Conservation (phyloP, 2,329 filamentous ascomycete species). For the Aspergillus sp. region DNA sequence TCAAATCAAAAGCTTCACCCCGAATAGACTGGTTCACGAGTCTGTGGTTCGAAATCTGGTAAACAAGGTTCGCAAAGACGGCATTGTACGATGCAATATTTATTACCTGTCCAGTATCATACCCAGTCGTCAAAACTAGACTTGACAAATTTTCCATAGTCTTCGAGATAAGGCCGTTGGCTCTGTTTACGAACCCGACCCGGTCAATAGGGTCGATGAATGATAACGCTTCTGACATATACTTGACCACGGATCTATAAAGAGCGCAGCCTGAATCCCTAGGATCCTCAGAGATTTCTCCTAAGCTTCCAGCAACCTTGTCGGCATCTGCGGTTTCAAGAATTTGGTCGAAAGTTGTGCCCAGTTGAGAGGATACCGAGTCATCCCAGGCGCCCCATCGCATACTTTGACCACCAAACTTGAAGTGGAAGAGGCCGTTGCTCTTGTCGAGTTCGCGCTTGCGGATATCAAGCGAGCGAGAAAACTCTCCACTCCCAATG, state of each 20-base stretch:
- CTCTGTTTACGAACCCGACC: conserved; percentile 43
- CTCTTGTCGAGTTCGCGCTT: conserved; percentile 46
- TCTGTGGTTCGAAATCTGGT: conserved; percentile 37
- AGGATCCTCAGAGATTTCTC: conserved; percentile 5
- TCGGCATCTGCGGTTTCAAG: conserved; percentile 20
- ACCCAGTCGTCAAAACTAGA: conserved; percentile 16
- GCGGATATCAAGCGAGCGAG: conserved; percentile 42
- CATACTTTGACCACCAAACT: conserved; percentile 32
- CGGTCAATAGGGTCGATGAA: conserved; percentile 59
- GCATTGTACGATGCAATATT: conserved; percentile 33
- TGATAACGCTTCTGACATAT: conserved; percentile 49
- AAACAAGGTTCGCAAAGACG: conserved; percentile 40
- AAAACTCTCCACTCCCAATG: conserved; percentile 57
- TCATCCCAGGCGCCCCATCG: conserved; percentile 59
- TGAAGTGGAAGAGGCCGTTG: conserved; percentile 41
- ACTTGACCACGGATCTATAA: conserved; percentile 49
- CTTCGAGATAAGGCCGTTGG: conserved; percentile 35
- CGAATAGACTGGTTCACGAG: conserved; percentile 25
- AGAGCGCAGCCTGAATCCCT: conserved; percentile 15
- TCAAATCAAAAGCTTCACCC: conserved; percentile 27
- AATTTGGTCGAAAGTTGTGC: conserved; percentile 36
- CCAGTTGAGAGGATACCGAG: conserved; percentile 50
- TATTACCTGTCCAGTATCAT: conserved; percentile 19
- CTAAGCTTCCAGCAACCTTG: conserved; percentile 6
- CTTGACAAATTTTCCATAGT: conserved; percentile 37